phyloP scores from a whole-genome alignment of 805 yeast genomes.

The Saccharomyces jurei region DNA sequence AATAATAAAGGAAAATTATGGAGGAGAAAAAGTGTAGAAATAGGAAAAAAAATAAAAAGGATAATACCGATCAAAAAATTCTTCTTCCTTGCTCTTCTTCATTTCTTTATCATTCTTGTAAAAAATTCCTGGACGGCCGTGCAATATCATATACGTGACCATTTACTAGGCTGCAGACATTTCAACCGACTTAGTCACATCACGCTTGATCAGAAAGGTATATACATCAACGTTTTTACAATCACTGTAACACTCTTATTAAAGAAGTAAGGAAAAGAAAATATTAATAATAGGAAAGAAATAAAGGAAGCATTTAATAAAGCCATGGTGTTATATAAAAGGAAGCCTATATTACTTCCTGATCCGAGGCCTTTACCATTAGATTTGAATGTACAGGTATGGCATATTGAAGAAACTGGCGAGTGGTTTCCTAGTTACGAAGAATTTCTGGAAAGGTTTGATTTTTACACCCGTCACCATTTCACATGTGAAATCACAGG shows the following conservation, averaged over 20 bases:
- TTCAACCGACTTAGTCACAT: background rate
- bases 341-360: slow-evolving; percentile 58
- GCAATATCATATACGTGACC: background rate
- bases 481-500: slow-evolving; percentile 97
- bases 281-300: background rate
- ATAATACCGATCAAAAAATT: background rate
- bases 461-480: slow-evolving; percentile 63
- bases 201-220: background rate
- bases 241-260: background rate
- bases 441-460: slow-evolving; percentile 62
- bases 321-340: slow-evolving; percentile 61
- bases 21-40: background rate
- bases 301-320: slow-evolving; percentile 1
- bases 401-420: slow-evolving; percentile 74
- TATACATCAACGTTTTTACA: background rate
- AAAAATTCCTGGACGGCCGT: background rate
- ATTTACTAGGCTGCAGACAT: background rate
- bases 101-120: background rate
- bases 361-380: slow-evolving; percentile 51
- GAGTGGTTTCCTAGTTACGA: slow-evolving; percentile 82
- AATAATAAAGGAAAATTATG: slow-evolving; percentile 1
- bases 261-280: background rate
- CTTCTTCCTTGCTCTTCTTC: background rate
- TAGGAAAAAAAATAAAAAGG: background rate
- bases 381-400: slow-evolving; percentile 56